phyloP scores from a whole-genome alignment of 23 red algal genomes.

The Gracilaria domingensis region DNA sequence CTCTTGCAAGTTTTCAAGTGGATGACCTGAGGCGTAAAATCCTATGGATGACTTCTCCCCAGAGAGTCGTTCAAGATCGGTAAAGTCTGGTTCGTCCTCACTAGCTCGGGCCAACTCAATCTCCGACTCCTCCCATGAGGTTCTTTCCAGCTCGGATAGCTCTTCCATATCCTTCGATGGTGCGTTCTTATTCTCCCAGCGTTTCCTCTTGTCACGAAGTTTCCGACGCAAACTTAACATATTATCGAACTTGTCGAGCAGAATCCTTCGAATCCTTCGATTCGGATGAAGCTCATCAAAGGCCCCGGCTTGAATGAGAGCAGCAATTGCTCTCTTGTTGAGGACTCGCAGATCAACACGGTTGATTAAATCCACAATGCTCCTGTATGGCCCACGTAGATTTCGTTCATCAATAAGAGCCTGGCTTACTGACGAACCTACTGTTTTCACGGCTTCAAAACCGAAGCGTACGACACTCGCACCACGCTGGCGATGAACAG shows the following conservation, averaged over 20 bases:
- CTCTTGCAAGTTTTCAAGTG: conserved; percentile 45
- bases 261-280: conserved; percentile 78
- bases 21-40: conserved; percentile 82
- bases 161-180: conserved; percentile 35
- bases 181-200: conserved; percentile 39
- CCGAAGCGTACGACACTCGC: conserved; percentile 68
- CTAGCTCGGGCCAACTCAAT: conserved; percentile 39
- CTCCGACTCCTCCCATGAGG: conserved; percentile 60
- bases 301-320: conserved; percentile 80
- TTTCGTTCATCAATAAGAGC: conserved; percentile 79
- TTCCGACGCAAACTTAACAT: conserved; percentile 63
- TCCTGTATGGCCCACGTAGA: conserved; percentile 63
- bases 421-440: conserved; percentile 73
- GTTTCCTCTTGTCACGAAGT: conserved; percentile 51
- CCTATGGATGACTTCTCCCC: conserved; percentile 73
- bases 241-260: conserved; percentile 65
- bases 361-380: conserved; percentile 76
- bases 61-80: conserved; percentile 45
- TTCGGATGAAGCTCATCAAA: conserved; percentile 89
- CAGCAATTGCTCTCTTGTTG: conserved; percentile 82
- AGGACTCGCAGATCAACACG: conserved; percentile 76
- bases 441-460: conserved; percentile 89
- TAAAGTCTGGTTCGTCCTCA: conserved; percentile 46
- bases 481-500: conserved; percentile 43
- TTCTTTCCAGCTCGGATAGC: conserved; percentile 25